Conservation (phyloP, 345 rosid genomes). For the Citrus medica region DNA sequence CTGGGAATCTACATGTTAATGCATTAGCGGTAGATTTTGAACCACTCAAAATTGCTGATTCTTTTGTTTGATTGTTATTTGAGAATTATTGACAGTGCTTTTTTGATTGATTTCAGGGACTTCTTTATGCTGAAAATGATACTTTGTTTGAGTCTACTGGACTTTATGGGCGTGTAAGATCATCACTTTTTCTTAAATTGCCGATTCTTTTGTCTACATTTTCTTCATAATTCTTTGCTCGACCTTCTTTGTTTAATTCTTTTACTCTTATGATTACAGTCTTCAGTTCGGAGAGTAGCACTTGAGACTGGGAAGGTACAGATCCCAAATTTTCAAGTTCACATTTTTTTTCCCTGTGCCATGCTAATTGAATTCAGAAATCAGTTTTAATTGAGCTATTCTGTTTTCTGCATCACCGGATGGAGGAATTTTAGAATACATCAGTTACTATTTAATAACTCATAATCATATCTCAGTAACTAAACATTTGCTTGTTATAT, state of each 20-base stretch:
- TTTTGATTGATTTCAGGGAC: constrained; percentile 55
- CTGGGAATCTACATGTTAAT: neutral
- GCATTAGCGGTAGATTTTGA: neutral
- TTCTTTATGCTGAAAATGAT: constrained; percentile 69
- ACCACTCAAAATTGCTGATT: neutral
- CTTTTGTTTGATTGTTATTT: neutral
- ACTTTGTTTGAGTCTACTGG: constrained; percentile 90
- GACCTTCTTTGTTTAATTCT: neutral
- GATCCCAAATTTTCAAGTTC: neutral
- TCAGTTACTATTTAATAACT: too few species aligned
- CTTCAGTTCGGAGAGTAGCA: constrained; percentile 77
- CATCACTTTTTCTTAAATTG: neutral
- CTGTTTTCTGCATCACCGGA: neutral
- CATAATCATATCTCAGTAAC: too few species aligned
- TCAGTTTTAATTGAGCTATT: neutral
- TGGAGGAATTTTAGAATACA: too few species aligned
- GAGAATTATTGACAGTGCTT: neutral
- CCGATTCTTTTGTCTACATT: too few species aligned
- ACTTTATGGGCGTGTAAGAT: constrained; percentile 43
- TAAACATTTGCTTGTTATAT: too few species aligned
- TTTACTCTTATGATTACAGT: constrained; percentile 41
- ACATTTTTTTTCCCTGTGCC: neutral
- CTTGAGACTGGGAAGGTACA: constrained; percentile 78
- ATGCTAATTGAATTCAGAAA: neutral
- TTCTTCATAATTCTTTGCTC: neutral